These are phyloP conservation scores for Zygosaccharomyces gambellarensis DNA, from an alignment of 805 yeast genomes.

Conservation along the genomic window DNA sequence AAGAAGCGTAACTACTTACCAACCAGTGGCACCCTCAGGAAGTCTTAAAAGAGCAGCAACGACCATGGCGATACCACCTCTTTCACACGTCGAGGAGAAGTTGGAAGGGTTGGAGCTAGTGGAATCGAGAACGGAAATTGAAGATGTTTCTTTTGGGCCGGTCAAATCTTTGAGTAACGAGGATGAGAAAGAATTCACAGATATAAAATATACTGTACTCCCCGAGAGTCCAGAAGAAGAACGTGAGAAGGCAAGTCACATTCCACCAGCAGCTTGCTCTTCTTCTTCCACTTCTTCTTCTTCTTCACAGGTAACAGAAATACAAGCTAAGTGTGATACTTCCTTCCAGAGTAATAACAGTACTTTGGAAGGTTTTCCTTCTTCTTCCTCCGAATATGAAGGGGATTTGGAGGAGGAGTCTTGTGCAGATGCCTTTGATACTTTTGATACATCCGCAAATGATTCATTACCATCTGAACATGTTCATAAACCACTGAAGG, in stretches of 20 bases:
- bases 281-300: neutral
- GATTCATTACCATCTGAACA: conserved; percentile 3
- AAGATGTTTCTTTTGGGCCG: neutral
- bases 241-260: neutral
- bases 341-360: neutral
- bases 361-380: neutral
- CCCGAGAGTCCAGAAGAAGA: neutral
- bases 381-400: neutral
- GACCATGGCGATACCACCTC: conserved; percentile 1
- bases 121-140: neutral
- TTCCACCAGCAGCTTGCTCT: too few species aligned
- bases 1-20: conserved; percentile 7
- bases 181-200: neutral
- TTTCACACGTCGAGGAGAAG: conserved; percentile 6
- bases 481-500: conserved; percentile 27
- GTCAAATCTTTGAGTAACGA: neutral
- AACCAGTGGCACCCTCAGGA: neutral
- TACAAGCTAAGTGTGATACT: neutral
- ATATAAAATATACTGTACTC: neutral
- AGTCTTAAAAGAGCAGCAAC: conserved; percentile 9
- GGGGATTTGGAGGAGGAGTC: neutral
- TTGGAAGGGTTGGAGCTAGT: conserved; percentile 4
- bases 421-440: conserved; percentile 1
- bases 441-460: conserved; percentile 5
- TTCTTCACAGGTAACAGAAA: neutral